Base-by-base conservation (phyloP, 176 grass and related monocot genomes). In the Chrysopogon serrulatus region DNA sequence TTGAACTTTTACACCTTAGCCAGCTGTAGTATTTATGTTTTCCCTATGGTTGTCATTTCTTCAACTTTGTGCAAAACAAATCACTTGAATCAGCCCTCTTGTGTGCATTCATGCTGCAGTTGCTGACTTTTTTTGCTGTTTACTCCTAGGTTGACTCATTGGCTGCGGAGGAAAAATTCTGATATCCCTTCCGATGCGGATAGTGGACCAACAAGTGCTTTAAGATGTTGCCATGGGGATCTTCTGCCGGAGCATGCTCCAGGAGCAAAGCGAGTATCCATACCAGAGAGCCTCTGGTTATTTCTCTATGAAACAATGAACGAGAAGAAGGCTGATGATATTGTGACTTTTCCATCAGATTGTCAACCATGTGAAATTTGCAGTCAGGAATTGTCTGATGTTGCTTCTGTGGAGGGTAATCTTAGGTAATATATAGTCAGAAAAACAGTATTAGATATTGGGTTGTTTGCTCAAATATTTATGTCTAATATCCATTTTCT, bases 151-250 rank as follows among this genome's bases (percentile, higher is more conserved):
- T 91, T 99, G 84, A 41, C 63, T 74, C 91, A 94, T 64, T 99
- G 97, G 97, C 36, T 99, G 81, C 88, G 91, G 34, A 99, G 88
- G 62, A 99, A 99, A 89, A 92, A 89, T 87, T 64, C 84, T 66
- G 93, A 99, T 76, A 87, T 68, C 64, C 77, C 82, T 78, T 90
- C 85, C 62, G 91, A 92, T 77, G 84, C 30, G 87, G 97, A 99
- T 71, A 85, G 76, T 87, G 97, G 91, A 35, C 97, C 97, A 53
- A 96, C 97, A 48, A 76, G 68, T 85, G 87, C 87, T 84, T 94
- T 99, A 73, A 84, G 23, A 81, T 99, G 97, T 71, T 70, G 86
- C 28, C 97, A 99, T 82, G 97, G 93, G 56, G 35, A 70, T 76
- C 90, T 99, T 87, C 86, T 99, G 80, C 97, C 97, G 15, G 97